These are phyloP conservation scores for Aphanomyces invadans DNA, from an alignment of 352 stramenopile species.

Conservation along the genomic window DNA sequence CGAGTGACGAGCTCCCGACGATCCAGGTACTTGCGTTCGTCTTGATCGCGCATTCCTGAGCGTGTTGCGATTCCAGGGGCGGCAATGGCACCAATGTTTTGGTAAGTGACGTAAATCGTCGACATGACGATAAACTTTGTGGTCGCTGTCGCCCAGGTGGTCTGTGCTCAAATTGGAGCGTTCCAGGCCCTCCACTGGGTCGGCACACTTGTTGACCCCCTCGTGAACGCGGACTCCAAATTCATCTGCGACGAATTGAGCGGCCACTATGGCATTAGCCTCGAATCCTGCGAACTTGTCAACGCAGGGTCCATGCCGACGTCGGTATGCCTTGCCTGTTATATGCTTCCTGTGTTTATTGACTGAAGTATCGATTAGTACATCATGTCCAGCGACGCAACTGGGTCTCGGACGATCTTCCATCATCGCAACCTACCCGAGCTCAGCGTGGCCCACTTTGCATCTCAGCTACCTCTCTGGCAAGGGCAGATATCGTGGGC, in stretches of 20 bases:
- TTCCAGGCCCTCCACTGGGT: slow-evolving; percentile 1
- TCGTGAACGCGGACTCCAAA: not conserved
- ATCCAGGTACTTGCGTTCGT: not conserved
- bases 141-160: not conserved
- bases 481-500: not conserved
- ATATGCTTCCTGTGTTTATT: not conserved
- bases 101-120: not conserved
- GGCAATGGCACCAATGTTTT: slow-evolving; percentile 17
- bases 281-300: not conserved
- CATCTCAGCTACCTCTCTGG: not conserved
- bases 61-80: not conserved
- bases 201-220: not conserved
- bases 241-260: slow-evolving; percentile 7
- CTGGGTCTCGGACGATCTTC: slow-evolving; percentile 11
- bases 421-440: slow-evolving; percentile 9
- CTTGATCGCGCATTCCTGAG: not conserved
- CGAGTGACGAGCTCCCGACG: not conserved
- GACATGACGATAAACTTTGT: not conserved
- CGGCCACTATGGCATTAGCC: not conserved
- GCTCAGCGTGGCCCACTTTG: not conserved
- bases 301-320: not conserved
- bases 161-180: not conserved
- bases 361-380: not conserved
- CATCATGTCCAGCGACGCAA: slow-evolving; percentile 7
- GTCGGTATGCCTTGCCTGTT: not conserved